These are phyloP conservation scores for Jamesozyma jinghongensis DNA, from an alignment of 805 yeast species.

Conservation along the genomic window DNA sequence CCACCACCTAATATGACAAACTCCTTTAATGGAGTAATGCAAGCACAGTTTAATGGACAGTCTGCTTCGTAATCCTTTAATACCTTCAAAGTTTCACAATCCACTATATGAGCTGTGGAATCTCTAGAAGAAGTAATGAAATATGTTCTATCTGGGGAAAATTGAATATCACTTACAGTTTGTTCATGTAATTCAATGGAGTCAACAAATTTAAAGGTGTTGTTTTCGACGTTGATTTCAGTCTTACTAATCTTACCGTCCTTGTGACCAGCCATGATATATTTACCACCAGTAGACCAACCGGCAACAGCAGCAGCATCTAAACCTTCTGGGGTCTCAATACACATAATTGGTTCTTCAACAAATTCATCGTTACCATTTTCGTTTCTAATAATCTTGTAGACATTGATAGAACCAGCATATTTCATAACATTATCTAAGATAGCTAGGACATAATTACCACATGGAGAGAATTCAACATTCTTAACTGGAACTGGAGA, in stretches of 20 bases:
- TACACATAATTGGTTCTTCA: conserved; percentile 48
- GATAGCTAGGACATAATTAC: conserved; percentile 58
- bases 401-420: conserved; percentile 66
- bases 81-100: conserved; percentile 63
- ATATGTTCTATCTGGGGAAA: conserved; percentile 77
- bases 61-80: conserved; percentile 75
- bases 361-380: conserved; percentile 30
- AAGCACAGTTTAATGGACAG: conserved; percentile 91
- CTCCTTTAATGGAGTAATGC: conserved; percentile 87
- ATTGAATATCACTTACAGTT: conserved; percentile 80
- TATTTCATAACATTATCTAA: conserved; percentile 91
- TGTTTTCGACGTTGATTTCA: conserved; percentile 37
- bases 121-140: conserved; percentile 92
- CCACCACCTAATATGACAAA: conserved; percentile 96
- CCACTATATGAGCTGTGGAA: conserved; percentile 68
- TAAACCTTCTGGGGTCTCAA: conserved; percentile 50
- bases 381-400: conserved; percentile 44
- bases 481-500: conserved; percentile 82
- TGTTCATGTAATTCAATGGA: conserved; percentile 63
- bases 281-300: conserved; percentile 70
- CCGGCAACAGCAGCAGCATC: conserved; percentile 73
- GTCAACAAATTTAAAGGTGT: conserved; percentile 43
- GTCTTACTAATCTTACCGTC: conserved; percentile 80
- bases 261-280: conserved; percentile 77
- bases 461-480: conserved; percentile 76